phyloP scores from a whole-genome alignment of 192 early-diverging fungal genomes.

The Coemansia sp. region DNA sequence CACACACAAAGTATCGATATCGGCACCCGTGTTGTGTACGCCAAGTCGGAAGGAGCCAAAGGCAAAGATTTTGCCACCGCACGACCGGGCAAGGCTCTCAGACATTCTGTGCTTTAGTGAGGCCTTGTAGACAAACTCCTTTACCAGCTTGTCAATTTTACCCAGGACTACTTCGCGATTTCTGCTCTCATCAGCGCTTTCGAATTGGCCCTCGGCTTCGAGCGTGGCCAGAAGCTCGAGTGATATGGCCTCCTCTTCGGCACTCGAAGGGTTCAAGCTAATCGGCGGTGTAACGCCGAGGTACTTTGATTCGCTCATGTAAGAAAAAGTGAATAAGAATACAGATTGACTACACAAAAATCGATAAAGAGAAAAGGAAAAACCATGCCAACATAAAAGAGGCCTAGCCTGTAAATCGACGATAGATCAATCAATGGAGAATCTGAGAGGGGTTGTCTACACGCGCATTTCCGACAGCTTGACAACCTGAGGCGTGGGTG shows the following conservation, averaged over 20 bases:
- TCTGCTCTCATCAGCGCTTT: conserved; percentile 79
- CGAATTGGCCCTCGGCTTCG: conserved; percentile 77
- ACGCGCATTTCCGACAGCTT: not conserved
- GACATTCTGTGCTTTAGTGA: conserved; percentile 72
- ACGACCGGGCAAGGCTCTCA: conserved; percentile 80
- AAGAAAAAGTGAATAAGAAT: not conserved
- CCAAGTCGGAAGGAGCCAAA: conserved; percentile 96
- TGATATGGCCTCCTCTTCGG: conserved; percentile 69
- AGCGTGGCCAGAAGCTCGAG: conserved; percentile 70
- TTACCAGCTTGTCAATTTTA: conserved; percentile 83
- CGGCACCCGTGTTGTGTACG: conserved; percentile 90
- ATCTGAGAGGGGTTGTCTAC: not conserved
- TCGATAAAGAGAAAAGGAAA: not conserved
- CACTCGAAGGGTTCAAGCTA: conserved; percentile 61
- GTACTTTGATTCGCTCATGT: conserved; percentile 41
- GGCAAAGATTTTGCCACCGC: conserved; percentile 95
- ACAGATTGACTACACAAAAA: not conserved
- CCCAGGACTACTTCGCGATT: conserved; percentile 84
- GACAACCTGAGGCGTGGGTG: not conserved
- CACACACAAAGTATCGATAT: conserved; percentile 98
- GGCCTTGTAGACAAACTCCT: conserved; percentile 88
- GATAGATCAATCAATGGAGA: not conserved
- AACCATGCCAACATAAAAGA: not conserved
- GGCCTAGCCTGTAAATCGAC: not conserved
- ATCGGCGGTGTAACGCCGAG: conserved; percentile 85